phyloP scores from a whole-genome alignment of 1,284 basidiomycete genomes.

The Marasmius oreades region DNA sequence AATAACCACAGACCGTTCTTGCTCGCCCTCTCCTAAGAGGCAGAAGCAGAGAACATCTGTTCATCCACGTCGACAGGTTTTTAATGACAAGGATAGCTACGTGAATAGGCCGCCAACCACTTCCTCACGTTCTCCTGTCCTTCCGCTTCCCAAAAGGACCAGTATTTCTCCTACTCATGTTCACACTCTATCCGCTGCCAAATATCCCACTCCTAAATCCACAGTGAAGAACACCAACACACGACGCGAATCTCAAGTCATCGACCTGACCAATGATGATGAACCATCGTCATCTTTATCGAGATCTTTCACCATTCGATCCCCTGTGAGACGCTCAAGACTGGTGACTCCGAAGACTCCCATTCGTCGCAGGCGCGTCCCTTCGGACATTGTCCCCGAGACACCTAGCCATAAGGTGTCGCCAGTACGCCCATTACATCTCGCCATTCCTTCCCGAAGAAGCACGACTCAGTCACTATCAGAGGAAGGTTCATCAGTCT shows the following conservation, averaged over 20 bases:
- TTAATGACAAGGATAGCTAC: not conserved
- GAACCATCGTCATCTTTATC: not conserved
- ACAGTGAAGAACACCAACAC: not conserved
- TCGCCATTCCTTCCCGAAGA: not conserved
- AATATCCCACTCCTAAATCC: conserved; percentile 12
- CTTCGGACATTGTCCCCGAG: conserved; percentile 5
- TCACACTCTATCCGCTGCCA: not conserved
- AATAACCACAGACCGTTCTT: not conserved
- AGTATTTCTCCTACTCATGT: not conserved
- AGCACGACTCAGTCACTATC: not conserved
- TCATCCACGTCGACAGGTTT: not conserved
- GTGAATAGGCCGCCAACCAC: not conserved
- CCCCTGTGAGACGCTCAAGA: not conserved
- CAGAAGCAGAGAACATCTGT: not conserved
- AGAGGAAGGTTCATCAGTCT: not conserved
- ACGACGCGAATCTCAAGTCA: not conserved
- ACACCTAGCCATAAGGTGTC: conserved; percentile 6
- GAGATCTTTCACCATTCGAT: not conserved
- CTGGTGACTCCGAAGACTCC: conserved; percentile 1
- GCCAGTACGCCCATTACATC: not conserved
- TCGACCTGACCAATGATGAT: conserved; percentile 8
- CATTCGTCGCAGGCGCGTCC: not conserved
- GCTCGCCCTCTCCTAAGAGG: conserved; percentile 2
- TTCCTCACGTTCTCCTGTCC: not conserved
- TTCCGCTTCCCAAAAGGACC: not conserved